Percentiles rank a stretch among this genome's conserved stretches.
Conservation (phyloP, 164 flowering plant genomes). For the Hamamelis virginiana region DNA sequence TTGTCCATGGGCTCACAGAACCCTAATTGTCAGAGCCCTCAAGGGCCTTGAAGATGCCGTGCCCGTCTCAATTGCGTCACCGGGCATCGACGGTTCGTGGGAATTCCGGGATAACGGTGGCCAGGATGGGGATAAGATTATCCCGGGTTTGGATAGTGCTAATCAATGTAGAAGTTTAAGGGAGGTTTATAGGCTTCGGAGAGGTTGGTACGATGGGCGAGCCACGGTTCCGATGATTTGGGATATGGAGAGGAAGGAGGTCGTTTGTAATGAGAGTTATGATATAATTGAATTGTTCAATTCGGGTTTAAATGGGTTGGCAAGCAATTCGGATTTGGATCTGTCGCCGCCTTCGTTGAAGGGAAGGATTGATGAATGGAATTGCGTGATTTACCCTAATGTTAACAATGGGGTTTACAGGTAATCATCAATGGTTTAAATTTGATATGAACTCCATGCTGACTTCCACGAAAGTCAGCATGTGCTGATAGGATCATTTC, state of each 20-base stretch:
- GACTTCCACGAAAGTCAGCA: no score
- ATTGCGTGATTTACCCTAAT: slow-evolving; percentile 67
- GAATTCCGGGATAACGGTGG: slow-evolving; percentile 34
- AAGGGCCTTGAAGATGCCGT: slow-evolving; percentile 63
- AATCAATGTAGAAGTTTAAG: slow-evolving; percentile 62
- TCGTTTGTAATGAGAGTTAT: slow-evolving; percentile 90
- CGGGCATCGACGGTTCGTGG: slow-evolving; percentile 83
- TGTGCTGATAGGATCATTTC: no score
- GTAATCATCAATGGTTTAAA: slow-evolving; percentile 30
- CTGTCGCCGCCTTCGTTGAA: slow-evolving; percentile 61
- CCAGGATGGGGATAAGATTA: slow-evolving; percentile 18
- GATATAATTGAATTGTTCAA: slow-evolving; percentile 83
- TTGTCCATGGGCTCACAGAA: slow-evolving; percentile 97
- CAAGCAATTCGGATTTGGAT: slow-evolving; percentile 49
- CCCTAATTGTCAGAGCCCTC: slow-evolving; percentile 83
- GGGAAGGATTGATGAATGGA: slow-evolving; percentile 73
- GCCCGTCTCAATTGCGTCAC: slow-evolving; percentile 75
- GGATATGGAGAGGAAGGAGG: slow-evolving; percentile 66
- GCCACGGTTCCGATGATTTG: slow-evolving; percentile 92
- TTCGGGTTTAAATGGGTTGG: slow-evolving; percentile 52
- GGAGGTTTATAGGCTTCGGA: slow-evolving; percentile 59
- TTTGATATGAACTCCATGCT: no score
- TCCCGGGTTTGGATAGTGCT: slow-evolving; percentile 46
- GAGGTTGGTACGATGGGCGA: slow-evolving; percentile 76
- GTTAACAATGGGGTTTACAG: slow-evolving; percentile 96